phyloP scores from a whole-genome alignment of 2,329 filamentous ascomycete species.

The Fusarium euwallaceae region DNA sequence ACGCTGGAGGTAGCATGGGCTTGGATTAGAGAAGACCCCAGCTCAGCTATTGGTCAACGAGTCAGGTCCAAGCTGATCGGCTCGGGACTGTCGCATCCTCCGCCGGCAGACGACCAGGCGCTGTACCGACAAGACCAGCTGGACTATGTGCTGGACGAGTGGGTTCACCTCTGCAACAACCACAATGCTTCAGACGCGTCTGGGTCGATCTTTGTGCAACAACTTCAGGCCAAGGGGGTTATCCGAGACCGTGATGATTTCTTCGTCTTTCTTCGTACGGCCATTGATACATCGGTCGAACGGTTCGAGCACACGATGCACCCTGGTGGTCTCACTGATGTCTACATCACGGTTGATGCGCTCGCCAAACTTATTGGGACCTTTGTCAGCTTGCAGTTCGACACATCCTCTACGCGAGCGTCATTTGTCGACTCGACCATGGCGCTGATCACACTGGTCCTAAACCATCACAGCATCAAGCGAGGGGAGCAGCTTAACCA shows the following conservation, averaged over 20 bases:
- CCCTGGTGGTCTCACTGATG: constrained; percentile 69
- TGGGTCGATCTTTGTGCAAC: constrained; percentile 82
- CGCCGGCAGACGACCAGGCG: constrained; percentile 61
- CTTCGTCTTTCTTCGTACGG: constrained; percentile 82
- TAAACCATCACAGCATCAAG: constrained; percentile 88
- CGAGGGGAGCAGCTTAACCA: constrained; percentile 87
- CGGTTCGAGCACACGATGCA: constrained; percentile 81
- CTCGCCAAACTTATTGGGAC: constrained; percentile 84
- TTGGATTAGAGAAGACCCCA: constrained; percentile 83
- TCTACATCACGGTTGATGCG: constrained; percentile 78
- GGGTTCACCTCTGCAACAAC: constrained; percentile 86
- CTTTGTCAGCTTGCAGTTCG: constrained; percentile 79
- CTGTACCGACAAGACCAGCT: constrained; percentile 81
- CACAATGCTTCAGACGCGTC: constrained; percentile 81
- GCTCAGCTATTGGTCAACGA: constrained; percentile 73
- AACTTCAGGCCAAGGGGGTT: constrained; percentile 81
- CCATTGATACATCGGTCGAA: constrained; percentile 83
- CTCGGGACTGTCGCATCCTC: constrained; percentile 55
- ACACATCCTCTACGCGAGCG: constrained; percentile 73
- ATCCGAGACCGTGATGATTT: constrained; percentile 83
- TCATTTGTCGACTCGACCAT: constrained; percentile 83
- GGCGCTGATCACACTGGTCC: constrained; percentile 81
- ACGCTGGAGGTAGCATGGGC: constrained; percentile 85
- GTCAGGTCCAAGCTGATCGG: constrained; percentile 74
- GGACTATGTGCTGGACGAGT: constrained; percentile 96